Evolutionary conservation across 768 basidiomycete genomes (phyloP).

Genomic region (Sarcomyxa edulis): DNA sequence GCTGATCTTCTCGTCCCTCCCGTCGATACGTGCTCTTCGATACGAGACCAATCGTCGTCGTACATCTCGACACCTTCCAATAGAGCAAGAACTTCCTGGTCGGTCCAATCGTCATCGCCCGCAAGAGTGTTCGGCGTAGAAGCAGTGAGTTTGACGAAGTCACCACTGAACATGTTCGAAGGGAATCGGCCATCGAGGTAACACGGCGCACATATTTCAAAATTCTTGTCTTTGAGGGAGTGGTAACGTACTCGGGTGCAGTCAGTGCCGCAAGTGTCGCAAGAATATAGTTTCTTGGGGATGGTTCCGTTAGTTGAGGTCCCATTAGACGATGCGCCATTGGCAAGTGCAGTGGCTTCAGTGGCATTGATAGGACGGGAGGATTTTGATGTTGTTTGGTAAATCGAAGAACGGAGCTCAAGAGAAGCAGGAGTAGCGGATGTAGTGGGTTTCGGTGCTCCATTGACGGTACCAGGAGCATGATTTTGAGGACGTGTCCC

Average conservation of each 20-base stretch:
- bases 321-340: slow-evolving; percentile 38
- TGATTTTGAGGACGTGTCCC: slow-evolving; percentile 57
- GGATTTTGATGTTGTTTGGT: slow-evolving; percentile 83
- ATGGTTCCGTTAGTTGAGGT: slow-evolving; percentile 42
- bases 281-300: slow-evolving; percentile 44
- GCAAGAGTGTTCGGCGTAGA: slow-evolving; percentile 33
- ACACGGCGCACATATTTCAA: slow-evolving; percentile 87
- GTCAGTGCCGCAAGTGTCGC: slow-evolving; percentile 94
- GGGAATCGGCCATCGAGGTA: slow-evolving; percentile 98
- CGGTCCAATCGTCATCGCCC: slow-evolving; percentile 75
- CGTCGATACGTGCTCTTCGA: slow-evolving; percentile 92
- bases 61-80: slow-evolving; percentile 99
- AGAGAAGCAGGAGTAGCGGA: slow-evolving; percentile 63
- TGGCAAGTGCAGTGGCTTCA: slow-evolving; percentile 65
- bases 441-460: slow-evolving; percentile 34
- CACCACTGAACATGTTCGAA: slow-evolving; percentile 91
- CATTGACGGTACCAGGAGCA: slow-evolving; percentile 40
- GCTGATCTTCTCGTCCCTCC: too few relatives aligned
- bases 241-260: slow-evolving; percentile 88
- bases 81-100: slow-evolving; percentile 82
- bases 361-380: slow-evolving; percentile 60
- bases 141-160: slow-evolving; percentile 83
- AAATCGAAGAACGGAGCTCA: slow-evolving; percentile 84
- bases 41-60: slow-evolving; percentile 92
- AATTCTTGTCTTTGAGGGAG: slow-evolving; percentile 87